Evolutionary conservation across 768 basidiomycete genomes (phyloP), one percentile per base, ranked within the genome.

Genomic region (Hortiboletus campestris): DNA sequence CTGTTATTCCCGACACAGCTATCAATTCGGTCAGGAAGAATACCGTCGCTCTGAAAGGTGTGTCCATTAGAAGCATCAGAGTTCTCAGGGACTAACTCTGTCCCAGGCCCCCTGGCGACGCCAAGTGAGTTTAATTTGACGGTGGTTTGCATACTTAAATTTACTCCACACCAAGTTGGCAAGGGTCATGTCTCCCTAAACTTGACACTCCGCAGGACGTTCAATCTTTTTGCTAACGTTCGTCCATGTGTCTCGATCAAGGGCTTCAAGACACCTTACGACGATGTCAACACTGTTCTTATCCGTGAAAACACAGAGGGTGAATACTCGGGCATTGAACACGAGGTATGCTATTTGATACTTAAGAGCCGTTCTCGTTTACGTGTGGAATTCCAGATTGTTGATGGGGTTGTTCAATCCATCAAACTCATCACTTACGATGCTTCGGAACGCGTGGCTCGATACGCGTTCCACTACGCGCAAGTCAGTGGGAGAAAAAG

Each of bases 221-320:
- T 99, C 81, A 94, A 94, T 72, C 85, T 99, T 49, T 99, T 98
- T 71, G 97, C 97, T 68, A 98, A 98, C 71, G 97, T 98, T 66
- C 88, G 97, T 56, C 97, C 97, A 35, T 99, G 97, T 70, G 84
- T 84, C 29, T 98, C 95, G 29, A 93, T 99, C 74, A 78, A 92
- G 73, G 97, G 97, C 29, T 98, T 88, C 82, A 97, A 97, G 79
- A 99, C 97, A 0, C 90, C 96, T 2, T 98, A 99, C 68, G 95
- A 98, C 71, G 89, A 98, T 67, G 97, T 99, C 61, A 90, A 99
- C 79, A 95, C 93, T 25, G 94, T 98, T 49, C 79, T 99, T 63
- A 99, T 99, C 72, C 93, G 97, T 69, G 97, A 99, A 78, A 99
- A 99, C 75, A 99, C 97, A 10, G 97, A 99, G 75, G 97, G 97